These are phyloP conservation scores for Rhodotorula graminis DNA, from an alignment of 768 basidiomycete species.

Conservation along the genomic window DNA sequence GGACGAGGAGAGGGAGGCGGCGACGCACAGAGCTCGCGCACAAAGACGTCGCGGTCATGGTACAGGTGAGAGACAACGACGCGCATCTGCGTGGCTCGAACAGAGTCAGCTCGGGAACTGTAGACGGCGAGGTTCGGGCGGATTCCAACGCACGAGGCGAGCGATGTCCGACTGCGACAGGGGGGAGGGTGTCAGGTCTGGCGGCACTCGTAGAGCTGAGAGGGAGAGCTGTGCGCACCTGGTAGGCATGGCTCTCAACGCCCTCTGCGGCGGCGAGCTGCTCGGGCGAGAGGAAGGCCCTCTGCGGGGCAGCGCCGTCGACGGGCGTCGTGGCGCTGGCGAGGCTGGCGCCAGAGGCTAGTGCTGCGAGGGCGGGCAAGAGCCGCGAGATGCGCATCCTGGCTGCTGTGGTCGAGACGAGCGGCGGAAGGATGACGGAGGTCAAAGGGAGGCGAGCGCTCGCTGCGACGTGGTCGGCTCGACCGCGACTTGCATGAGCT, in stretches of 20 bases:
- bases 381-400: neutral
- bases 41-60: slow-evolving; percentile 51
- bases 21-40: slow-evolving; percentile 62
- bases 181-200: slow-evolving; percentile 49
- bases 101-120: too few relatives aligned
- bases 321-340: neutral
- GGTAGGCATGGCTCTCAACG: slow-evolving; percentile 33
- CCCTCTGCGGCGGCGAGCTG: slow-evolving; percentile 4
- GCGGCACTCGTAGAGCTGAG: too few relatives aligned
- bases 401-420: neutral
- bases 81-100: neutral
- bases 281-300: slow-evolving; percentile 28
- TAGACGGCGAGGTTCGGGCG: too few relatives aligned
- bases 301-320: neutral
- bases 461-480: neutral
- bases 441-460: too few relatives aligned
- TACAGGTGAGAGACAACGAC: slow-evolving; percentile 63
- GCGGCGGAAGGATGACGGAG: neutral
- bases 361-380: neutral
- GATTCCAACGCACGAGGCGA: neutral
- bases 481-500: neutral
- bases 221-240: slow-evolving; percentile 19
- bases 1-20: neutral
- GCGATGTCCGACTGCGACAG: slow-evolving; percentile 54
- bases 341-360: slow-evolving; percentile 2